Conservation (phyloP, 2,329 filamentous ascomycete genomes). For the Clarireedia sp. region DNA sequence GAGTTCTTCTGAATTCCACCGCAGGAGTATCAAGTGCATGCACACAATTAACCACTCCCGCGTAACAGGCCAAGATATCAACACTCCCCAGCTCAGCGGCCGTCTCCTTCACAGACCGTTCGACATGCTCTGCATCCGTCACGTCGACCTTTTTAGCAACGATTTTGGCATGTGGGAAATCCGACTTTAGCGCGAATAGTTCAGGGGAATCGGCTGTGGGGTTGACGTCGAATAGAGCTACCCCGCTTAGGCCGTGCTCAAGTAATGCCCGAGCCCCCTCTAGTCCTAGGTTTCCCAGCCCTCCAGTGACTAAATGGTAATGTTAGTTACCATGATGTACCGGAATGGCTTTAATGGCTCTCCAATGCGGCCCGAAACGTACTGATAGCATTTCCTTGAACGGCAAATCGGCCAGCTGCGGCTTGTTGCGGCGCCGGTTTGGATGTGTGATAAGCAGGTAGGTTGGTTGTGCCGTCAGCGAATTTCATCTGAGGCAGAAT, state of each 20-base stretch:
- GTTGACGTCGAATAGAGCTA: conserved; percentile 50
- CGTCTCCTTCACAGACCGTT: conserved; percentile 34
- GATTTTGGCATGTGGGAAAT: conserved; percentile 49
- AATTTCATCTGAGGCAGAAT: conserved; percentile 7
- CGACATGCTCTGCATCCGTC: conserved; percentile 43
- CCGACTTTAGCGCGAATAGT: conserved; percentile 38
- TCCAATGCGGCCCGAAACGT: background rate
- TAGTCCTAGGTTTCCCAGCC: conserved; percentile 55
- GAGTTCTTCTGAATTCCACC: conserved; percentile 51
- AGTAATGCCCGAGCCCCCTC: conserved; percentile 53
- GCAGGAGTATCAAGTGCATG: conserved; percentile 52
- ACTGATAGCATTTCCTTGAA: conserved; percentile 9
- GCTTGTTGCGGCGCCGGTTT: background rate
- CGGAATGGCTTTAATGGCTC: no score
- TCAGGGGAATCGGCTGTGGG: conserved; percentile 37
- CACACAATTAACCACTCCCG: conserved; percentile 57
- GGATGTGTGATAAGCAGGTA: background rate
- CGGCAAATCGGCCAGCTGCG: background rate
- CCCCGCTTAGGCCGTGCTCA: conserved; percentile 54
- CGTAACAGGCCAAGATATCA: conserved; percentile 48
- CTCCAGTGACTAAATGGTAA: conserved; percentile 47
- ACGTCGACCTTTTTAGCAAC: conserved; percentile 49
- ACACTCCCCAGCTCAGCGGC: conserved; percentile 41
- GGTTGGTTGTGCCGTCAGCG: background rate
- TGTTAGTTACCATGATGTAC: background rate